These are phyloP conservation scores for Kandelia obovata DNA, from an alignment of 345 rosid species.

Conservation along the genomic window DNA sequence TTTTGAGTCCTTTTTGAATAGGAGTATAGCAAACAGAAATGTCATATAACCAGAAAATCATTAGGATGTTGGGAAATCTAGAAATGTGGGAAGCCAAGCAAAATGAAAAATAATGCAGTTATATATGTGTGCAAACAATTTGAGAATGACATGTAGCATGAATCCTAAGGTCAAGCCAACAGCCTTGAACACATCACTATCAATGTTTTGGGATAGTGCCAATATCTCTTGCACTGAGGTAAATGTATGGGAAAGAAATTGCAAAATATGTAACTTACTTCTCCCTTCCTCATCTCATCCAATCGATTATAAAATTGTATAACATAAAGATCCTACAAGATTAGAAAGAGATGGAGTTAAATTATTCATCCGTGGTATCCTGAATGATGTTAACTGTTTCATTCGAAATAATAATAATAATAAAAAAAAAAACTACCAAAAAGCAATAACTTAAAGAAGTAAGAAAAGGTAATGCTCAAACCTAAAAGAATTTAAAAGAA, in stretches of 20 bases:
- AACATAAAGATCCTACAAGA: slow-evolving; percentile 69
- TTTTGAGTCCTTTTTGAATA: slow-evolving; percentile 6
- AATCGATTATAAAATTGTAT: slow-evolving; percentile 68
- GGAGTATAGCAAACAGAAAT: neutral
- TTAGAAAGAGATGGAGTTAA: neutral
- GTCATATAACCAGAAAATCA: neutral
- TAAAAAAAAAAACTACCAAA: neutral
- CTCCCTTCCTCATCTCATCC: slow-evolving; percentile 86
- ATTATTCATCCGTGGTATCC: neutral
- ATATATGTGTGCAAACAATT: too few relatives aligned
- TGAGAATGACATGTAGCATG: too few relatives aligned
- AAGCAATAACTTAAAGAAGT: neutral
- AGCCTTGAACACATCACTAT: neutral
- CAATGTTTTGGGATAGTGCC: neutral
- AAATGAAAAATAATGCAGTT: neutral
- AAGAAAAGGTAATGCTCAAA: neutral
- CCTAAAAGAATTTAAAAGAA: neutral
- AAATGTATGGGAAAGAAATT: neutral
- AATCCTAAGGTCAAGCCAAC: too few relatives aligned
- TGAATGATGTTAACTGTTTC: neutral
- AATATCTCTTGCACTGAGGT: neutral
- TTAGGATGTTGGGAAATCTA: neutral
- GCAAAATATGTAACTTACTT: slow-evolving; percentile 54
- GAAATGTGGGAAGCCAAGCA: neutral
- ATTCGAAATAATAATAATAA: neutral